Conservation (phyloP, 2,329 filamentous ascomycete genomes). For the Plenodomus tracheiphilus region DNA sequence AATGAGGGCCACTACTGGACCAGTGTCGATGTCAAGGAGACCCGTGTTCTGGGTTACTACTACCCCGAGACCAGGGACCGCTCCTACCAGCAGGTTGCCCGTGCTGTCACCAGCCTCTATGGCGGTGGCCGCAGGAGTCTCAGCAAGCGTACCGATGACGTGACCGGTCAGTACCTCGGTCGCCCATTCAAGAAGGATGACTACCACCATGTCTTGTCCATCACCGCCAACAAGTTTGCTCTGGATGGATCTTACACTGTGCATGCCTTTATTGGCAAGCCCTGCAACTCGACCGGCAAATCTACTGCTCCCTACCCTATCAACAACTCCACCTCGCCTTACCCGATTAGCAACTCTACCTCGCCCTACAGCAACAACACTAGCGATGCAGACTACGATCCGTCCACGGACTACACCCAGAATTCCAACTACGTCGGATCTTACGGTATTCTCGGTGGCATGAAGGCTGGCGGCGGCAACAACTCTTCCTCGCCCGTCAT, state of each 20-base stretch:
- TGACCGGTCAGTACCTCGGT: slow-evolving; percentile 34
- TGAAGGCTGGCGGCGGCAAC: slow-evolving; percentile 29
- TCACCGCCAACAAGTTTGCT: slow-evolving; percentile 40
- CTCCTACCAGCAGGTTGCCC: slow-evolving; percentile 24
- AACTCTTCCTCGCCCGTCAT: slow-evolving; percentile 25
- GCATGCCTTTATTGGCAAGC: slow-evolving; percentile 42
- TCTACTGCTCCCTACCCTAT: slow-evolving; percentile 19
- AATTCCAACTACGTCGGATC: slow-evolving; percentile 39
- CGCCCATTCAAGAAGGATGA: slow-evolving; percentile 39
- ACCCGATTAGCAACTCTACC: slow-evolving; percentile 1
- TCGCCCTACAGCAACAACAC: slow-evolving; percentile 23
- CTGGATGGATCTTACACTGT: slow-evolving; percentile 43
- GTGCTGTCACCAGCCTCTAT: slow-evolving; percentile 37
- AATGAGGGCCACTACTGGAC: slow-evolving; percentile 51
- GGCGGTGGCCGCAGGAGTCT: slow-evolving; percentile 46
- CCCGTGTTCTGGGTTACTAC: slow-evolving; percentile 48
- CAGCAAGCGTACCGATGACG: slow-evolving; percentile 23
- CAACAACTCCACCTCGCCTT: slow-evolving; percentile 22
- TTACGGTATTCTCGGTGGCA: slow-evolving; percentile 37
- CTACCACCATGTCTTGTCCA: slow-evolving; percentile 39
- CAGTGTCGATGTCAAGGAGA: slow-evolving; percentile 35
- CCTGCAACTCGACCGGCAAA: slow-evolving; percentile 11
- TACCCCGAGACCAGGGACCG: slow-evolving; percentile 41
- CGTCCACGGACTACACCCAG: slow-evolving; percentile 31
- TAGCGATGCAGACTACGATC: slow-evolving; percentile 27